Base-by-base conservation (phyloP, 108 stramenopile species). In the Skeletonema grethae region DNA sequence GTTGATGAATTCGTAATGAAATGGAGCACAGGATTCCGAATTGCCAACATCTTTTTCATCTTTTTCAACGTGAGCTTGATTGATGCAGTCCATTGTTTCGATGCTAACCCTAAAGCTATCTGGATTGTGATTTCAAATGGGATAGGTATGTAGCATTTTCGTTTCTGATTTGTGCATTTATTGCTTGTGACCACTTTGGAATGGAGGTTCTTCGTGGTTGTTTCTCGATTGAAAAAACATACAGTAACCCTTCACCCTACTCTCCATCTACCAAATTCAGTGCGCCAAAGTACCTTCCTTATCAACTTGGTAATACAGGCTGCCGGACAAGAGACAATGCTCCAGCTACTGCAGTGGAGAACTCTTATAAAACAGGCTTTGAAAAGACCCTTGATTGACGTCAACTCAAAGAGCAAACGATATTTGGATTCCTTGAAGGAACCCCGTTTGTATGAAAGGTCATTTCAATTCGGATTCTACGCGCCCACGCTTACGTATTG, bases 271-370 rank as follows among this genome's bases (percentile, higher is more conserved):
- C 50, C 50, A 24, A 53, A 22, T 22, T 8, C 22, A 53, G 50
- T 80, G 16, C 45, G 72, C n/a, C 79, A 80, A 39, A 69, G 68
- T 30, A 30, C 79, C 36, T 65, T 68, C 13, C 68, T 80, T 5
- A 63, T 73, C 59, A 80, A 73, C 36, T 38, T 80, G 22, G 67
- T 80, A 4, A 73, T 80, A 31, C 71, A 73, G 22, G 71, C 72
- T 69, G 73, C 79, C 0, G 79, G 79, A 8, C 79, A 80, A 69
- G 79, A 80, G 63, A 80, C 72, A 15, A 73, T 80, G 72, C 61
- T 80, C 0, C 79, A 80, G 68, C 79, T 80, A 35, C 15, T 80
- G 15, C 72, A 73, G 38, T 80, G 79, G 79, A 73, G 79, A 67
- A 73, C 68, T 5, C 24, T 80, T 18, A 69, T 80, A 13, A 80